A percentile compares a stretch with the other conserved stretches of the same genome.
phyloP scores from a whole-genome alignment of 2,329 filamentous ascomycete genomes.

The Penicillium oxalicum region DNA sequence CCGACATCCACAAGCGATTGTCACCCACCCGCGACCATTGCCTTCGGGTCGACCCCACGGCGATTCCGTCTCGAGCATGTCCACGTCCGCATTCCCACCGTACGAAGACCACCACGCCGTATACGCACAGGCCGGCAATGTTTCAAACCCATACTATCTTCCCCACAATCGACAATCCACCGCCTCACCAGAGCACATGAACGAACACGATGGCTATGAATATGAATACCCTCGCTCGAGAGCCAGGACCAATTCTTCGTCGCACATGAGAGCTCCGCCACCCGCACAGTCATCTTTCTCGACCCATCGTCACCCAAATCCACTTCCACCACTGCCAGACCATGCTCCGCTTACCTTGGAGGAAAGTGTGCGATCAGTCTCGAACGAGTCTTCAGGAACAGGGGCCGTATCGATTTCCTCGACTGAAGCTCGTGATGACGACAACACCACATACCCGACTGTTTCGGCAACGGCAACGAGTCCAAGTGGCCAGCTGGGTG shows the following conservation, averaged over 20 bases:
- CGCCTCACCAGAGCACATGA: constrained; percentile 11
- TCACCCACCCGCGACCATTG: constrained; percentile 7
- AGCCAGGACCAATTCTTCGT: constrained; percentile 17
- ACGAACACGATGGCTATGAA: constrained; percentile 12
- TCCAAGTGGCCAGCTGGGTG: constrained; percentile 17
- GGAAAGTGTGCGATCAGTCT: constrained; percentile 12
- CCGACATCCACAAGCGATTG: constrained; percentile 2
- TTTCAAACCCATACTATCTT: constrained; percentile 21
- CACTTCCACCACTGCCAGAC: constrained; percentile 29
- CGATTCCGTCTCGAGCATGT: constrained; percentile 21
- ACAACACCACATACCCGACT: not conserved
- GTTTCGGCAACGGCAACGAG: not conserved
- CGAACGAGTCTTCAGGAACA: constrained; percentile 16
- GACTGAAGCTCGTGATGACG: constrained; percentile 6
- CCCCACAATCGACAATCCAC: constrained; percentile 11
- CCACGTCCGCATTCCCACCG: constrained; percentile 22
- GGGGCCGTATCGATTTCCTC: constrained; percentile 22
- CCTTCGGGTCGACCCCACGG: constrained; percentile 15
- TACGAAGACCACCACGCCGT: constrained; percentile 25
- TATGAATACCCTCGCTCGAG: constrained; percentile 8
- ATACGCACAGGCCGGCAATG: constrained; percentile 10
- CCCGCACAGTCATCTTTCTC: constrained; percentile 20
- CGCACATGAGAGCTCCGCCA: constrained; percentile 14
- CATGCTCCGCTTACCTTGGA: constrained; percentile 15
- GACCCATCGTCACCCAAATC: constrained; percentile 25